Base-by-base conservation (phyloP, 805 yeast species). In the Yarrowia deformans region DNA sequence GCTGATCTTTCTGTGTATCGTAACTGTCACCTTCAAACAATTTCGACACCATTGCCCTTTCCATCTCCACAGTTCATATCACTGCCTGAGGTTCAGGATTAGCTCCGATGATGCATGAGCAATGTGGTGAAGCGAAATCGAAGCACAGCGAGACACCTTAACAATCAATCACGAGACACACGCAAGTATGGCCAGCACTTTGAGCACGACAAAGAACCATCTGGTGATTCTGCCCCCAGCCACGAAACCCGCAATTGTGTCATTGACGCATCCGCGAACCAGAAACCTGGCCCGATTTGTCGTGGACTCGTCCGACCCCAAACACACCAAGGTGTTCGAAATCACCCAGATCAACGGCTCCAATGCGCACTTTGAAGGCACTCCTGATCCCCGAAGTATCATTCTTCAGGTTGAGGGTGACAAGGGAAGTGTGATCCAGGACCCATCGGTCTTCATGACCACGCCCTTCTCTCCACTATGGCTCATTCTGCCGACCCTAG, bases 301-400 rank as follows among this genome's bases (percentile, higher is more conserved):
- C 42, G 42, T 60, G 18, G 66, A 60, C 52, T 43, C 66, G 12
- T 60, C 66, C 18, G 66, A 60, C 19, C 52, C 48, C n/a, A 34
- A 43, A 8, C 66, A 63, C 23, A 63, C 68, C n/a, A 63, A 63
- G 56, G 48, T 63, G 16, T 32, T 48, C 10, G 68, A 63, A 39
- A 48, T 63, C 68, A 63, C 68, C 56, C 55, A 63, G 55, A 63
- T 63, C 48, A 49, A 63, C 23, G 68, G 68, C 35, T 23, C 56
- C 45, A 63, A 63, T 49, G 56, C 68, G 16, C 68, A 63, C n/a
- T 48, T 48, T 18, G 68, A 63, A 12, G 68, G 48, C n/a, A 23
- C 68, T 8, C 55, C 68, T 2, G 68, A 63, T 18, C 55, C 55
- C 8, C 68, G 68, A 16, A 48, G 56, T 29, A 48, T 63, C 43